phyloP scores from a whole-genome alignment of 2,329 filamentous ascomycete species.

The Pyricularia grisea region DNA sequence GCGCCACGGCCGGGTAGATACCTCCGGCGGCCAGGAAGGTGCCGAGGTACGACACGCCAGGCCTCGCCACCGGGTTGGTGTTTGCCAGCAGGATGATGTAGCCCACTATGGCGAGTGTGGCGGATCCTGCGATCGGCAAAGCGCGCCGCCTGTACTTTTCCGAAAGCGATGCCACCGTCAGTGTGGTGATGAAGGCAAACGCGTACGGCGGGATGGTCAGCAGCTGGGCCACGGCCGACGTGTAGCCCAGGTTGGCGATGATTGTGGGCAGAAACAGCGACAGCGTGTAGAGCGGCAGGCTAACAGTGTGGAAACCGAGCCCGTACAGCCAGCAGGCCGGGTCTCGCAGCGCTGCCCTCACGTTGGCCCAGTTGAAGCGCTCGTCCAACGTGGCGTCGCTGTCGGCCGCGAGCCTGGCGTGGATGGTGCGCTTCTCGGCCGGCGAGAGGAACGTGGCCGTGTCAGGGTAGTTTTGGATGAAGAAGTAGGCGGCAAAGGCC shows the following conservation, averaged over 20 bases:
- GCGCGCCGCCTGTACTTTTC: slow-evolving; percentile 49
- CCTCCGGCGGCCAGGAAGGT: slow-evolving; percentile 56
- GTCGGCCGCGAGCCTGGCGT: slow-evolving; percentile 54
- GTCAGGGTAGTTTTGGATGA: slow-evolving; percentile 58
- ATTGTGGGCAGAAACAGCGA: slow-evolving; percentile 48
- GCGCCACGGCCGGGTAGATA: slow-evolving; percentile 56
- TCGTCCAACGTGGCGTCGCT: slow-evolving; percentile 63
- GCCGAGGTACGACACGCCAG: slow-evolving; percentile 49
- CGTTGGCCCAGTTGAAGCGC: slow-evolving; percentile 57
- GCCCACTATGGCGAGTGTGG: slow-evolving; percentile 48
- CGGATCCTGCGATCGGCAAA: slow-evolving; percentile 51
- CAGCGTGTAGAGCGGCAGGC: slow-evolving; percentile 48
- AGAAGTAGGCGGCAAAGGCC: slow-evolving; percentile 39
- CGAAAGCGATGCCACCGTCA: slow-evolving; percentile 48
- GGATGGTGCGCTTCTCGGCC: slow-evolving; percentile 46
- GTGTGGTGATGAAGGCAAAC: slow-evolving; percentile 49
- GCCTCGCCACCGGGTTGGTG: slow-evolving; percentile 30
- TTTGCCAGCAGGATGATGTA: slow-evolving; percentile 52
- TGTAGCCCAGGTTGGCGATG: slow-evolving; percentile 44
- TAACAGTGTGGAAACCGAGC: slow-evolving; percentile 63
- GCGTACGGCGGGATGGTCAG: slow-evolving; percentile 57
- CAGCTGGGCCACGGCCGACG: slow-evolving; percentile 42
- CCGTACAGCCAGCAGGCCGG: slow-evolving; percentile 67
- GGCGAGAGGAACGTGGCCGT: slow-evolving; percentile 48
- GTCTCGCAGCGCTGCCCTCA: slow-evolving; percentile 53